These are phyloP conservation scores for Salix udensis DNA, from an alignment of 345 rosid genomes.

Conservation along the genomic window DNA sequence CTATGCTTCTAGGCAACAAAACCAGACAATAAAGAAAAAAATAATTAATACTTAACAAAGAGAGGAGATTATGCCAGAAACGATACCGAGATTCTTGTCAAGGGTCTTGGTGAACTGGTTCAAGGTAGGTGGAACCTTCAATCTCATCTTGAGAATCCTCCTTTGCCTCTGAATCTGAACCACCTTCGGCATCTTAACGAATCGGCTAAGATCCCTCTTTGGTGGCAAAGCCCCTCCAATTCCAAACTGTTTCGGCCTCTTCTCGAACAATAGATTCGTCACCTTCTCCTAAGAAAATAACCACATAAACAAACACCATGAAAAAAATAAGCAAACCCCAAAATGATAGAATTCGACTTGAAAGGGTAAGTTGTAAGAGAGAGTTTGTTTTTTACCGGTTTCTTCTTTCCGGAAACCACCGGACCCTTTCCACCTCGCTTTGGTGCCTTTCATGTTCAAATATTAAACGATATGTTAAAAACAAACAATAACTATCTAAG, in stretches of 20 bases:
- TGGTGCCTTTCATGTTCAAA: not conserved
- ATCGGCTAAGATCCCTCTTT: constrained; percentile 61
- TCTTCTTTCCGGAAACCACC: not conserved
- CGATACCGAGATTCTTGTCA: constrained; percentile 68
- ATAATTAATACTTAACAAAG: no score
- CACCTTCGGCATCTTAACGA: constrained; percentile 57
- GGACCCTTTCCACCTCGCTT: not conserved
- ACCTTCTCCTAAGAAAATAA: constrained; percentile 42
- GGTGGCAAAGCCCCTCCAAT: constrained; percentile 80
- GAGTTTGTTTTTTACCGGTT: not conserved
- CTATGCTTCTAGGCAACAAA: no score
- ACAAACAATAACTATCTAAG: no score
- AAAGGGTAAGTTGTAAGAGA: not conserved
- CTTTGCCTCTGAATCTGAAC: constrained; percentile 68
- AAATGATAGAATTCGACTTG: not conserved
- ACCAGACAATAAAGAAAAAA: no score
- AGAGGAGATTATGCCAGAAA: not conserved
- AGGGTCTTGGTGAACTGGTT: constrained; percentile 84
- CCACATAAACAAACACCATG: not conserved
- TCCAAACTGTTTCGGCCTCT: constrained; percentile 72
- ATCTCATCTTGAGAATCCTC: constrained; percentile 65
- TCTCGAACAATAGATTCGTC: constrained; percentile 63
- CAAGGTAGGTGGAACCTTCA: constrained; percentile 74
- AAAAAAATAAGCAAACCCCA: not conserved
- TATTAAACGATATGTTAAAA: no score